Conservation (phyloP, 805 yeast species). For the Sungouiozyma intestinalis region DNA sequence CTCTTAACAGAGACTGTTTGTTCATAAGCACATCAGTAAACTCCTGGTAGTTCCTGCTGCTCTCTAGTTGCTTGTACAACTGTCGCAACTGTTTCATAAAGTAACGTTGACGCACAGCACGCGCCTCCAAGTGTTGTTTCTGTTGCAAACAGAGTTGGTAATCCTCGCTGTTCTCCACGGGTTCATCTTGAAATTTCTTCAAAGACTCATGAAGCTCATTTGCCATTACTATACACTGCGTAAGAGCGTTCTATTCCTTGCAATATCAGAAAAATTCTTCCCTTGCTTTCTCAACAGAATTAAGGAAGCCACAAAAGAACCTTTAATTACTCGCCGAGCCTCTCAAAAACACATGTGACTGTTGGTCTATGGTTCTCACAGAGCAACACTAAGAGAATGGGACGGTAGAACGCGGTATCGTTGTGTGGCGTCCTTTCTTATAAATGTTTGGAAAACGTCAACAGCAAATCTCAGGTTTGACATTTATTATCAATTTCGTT, state of each 20-base stretch:
- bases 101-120: slow-evolving; percentile 12
- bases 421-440: no score
- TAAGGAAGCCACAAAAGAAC: background rate
- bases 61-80: slow-evolving; percentile 20
- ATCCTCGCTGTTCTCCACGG: slow-evolving; percentile 16
- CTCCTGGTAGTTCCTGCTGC: slow-evolving; percentile 25
- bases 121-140: slow-evolving; percentile 13
- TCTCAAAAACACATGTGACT: background rate
- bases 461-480: no score
- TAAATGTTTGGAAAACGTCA: no score
- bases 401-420: no score
- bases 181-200: slow-evolving; percentile 16
- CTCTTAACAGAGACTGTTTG: slow-evolving; percentile 16
- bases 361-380: background rate
- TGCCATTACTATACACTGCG: slow-evolving; percentile 1
- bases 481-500: background rate
- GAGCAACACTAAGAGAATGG: no score
- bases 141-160: slow-evolving; percentile 16
- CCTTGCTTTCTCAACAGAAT: background rate
- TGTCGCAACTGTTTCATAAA: slow-evolving; percentile 16
- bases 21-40: slow-evolving; percentile 20
- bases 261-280: no score
- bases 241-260: background rate
- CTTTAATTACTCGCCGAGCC: background rate
- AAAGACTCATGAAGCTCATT: slow-evolving; percentile 9